Conservation (phyloP, 1,284 basidiomycete genomes). For the Ganoderma sp. region DNA sequence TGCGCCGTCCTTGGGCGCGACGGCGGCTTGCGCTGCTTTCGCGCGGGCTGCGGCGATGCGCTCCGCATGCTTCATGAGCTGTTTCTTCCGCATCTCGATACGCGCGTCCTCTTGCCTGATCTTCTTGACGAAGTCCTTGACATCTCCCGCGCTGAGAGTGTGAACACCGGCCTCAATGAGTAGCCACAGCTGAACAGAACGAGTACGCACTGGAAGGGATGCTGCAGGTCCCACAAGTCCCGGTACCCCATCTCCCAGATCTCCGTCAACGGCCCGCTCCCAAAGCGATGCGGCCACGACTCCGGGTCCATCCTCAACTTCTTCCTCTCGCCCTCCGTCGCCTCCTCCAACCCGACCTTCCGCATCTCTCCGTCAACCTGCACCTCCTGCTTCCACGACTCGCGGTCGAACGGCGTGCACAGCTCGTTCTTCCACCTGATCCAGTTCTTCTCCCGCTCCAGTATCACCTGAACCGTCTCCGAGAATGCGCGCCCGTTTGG, state of each 20-base stretch:
- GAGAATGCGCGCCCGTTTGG: conserved; percentile 77
- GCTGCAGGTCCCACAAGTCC: conserved; percentile 64
- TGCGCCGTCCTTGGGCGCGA: conserved; percentile 33
- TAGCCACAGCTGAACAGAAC: not conserved
- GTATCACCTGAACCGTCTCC: conserved; percentile 70
- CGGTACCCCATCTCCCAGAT: conserved; percentile 82
- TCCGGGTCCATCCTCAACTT: conserved; percentile 60
- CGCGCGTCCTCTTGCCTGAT: conserved; percentile 68
- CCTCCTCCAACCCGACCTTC: conserved; percentile 64
- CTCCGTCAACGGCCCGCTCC: conserved; percentile 72
- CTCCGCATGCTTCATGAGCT: conserved; percentile 55
- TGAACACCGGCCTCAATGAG: no score
- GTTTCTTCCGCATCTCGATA: conserved; percentile 65
- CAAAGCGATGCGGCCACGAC: conserved; percentile 66
- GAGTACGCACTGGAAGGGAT: conserved; percentile 66
- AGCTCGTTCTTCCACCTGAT: conserved; percentile 83
- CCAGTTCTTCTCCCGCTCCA: conserved; percentile 87
- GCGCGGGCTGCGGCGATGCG: conserved; percentile 51
- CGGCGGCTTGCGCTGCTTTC: conserved; percentile 41
- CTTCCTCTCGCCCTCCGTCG: conserved; percentile 55
- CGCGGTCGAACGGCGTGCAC: conserved; percentile 77
- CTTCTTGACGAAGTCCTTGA: conserved; percentile 74
- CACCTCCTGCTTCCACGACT: conserved; percentile 58
- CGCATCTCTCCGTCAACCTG: conserved; percentile 44
- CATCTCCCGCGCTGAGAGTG: conserved; percentile 61